Evolutionary conservation across 805 yeast genomes (phyloP).

Genomic region (Candida boidinii): DNA sequence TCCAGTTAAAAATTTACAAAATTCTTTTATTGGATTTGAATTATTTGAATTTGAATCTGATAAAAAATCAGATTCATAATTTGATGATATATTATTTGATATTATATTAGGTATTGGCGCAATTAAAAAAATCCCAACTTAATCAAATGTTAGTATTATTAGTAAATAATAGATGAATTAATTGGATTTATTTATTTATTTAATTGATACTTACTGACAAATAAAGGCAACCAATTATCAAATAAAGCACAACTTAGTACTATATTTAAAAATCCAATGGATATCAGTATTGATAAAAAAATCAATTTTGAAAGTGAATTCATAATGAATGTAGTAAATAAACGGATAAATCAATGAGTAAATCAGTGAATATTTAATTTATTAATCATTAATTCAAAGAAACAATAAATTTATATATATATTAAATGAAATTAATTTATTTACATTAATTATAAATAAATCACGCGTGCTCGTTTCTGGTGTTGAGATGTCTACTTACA

Average conservation of each 20-base stretch:
- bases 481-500: too few relatives aligned
- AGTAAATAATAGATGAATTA: not conserved
- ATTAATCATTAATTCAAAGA: too few relatives aligned
- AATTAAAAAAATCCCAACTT: slow-evolving; percentile 22
- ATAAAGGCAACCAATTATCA: slow-evolving; percentile 85
- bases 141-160: not conserved
- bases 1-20: slow-evolving; percentile 24
- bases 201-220: slow-evolving; percentile 53
- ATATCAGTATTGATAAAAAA: slow-evolving; percentile 63
- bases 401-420: too few relatives aligned
- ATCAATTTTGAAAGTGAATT: slow-evolving; percentile 71
- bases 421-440: too few relatives aligned
- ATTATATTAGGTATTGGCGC: slow-evolving; percentile 29
- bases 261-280: slow-evolving; percentile 84
- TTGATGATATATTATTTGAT: slow-evolving; percentile 13
- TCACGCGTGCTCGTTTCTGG: too few relatives aligned
- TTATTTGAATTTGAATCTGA: slow-evolving; percentile 17
- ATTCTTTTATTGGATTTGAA: slow-evolving; percentile 11
- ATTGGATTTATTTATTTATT: not conserved
- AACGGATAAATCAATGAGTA: too few relatives aligned
- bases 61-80: slow-evolving; percentile 23
- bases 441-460: too few relatives aligned
- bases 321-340: too few relatives aligned
- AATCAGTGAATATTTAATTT: too few relatives aligned
- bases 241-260: slow-evolving; percentile 80